Percentiles rank a stretch among this genome's conserved stretches.
These are phyloP conservation scores for Myriosclerotinia curreyana DNA, from an alignment of 2,329 filamentous ascomycete genomes.

Conservation along the genomic window DNA sequence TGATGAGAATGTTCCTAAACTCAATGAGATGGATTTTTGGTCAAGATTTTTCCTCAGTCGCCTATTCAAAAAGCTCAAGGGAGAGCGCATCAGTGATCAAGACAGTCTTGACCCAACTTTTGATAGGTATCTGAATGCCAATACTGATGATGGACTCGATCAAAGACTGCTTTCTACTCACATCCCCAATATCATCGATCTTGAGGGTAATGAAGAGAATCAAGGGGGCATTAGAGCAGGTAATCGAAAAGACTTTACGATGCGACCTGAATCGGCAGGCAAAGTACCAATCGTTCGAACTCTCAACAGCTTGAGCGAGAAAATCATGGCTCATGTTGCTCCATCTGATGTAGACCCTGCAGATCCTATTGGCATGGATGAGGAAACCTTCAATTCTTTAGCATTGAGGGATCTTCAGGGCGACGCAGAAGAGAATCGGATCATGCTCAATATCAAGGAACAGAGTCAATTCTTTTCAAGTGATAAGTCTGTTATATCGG, in stretches of 20 bases:
- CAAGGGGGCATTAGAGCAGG: conserved; percentile 78
- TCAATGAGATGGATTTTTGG: conserved; percentile 84
- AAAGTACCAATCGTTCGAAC: conserved; percentile 88
- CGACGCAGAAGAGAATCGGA: conserved; percentile 69
- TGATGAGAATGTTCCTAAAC: conserved; percentile 83
- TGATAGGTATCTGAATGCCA: conserved; percentile 78
- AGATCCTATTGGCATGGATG: conserved; percentile 64
- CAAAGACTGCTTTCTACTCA: conserved; percentile 58
- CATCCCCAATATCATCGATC: conserved; percentile 84
- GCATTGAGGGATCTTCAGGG: conserved; percentile 76
- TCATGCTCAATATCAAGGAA: conserved; percentile 84
- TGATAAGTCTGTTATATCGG: conserved; percentile 43
- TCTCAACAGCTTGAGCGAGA: conserved; percentile 86
- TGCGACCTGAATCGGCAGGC: conserved; percentile 70
- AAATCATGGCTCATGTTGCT: conserved; percentile 84
- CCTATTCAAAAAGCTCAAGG: conserved; percentile 85
- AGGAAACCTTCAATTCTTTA: conserved; percentile 71
- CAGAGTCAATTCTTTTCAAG: conserved; percentile 78
- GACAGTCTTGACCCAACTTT: conserved; percentile 77
- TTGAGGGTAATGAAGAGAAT: conserved; percentile 94
- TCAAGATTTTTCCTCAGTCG: conserved; percentile 89
- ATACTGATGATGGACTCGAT: conserved; percentile 56
- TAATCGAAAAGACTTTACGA: conserved; percentile 85
- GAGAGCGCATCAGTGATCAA: conserved; percentile 76
- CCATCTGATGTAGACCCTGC: conserved; percentile 70